phyloP scores from a whole-genome alignment of 352 stramenopile species.

The Globisporangium okanoganense region DNA sequence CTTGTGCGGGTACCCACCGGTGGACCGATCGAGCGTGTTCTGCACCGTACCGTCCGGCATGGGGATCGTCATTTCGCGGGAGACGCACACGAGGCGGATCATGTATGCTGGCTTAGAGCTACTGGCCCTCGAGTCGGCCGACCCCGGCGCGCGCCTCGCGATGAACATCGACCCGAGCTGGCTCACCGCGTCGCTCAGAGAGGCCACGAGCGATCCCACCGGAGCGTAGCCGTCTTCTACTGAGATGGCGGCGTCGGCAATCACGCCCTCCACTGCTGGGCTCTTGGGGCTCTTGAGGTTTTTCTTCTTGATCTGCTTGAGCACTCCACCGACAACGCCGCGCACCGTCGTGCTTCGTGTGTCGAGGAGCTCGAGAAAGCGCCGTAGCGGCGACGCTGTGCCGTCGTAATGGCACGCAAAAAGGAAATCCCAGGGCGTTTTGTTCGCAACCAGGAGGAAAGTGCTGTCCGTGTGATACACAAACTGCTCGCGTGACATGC shows the following conservation, averaged over 20 bases:
- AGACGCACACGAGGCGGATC: slow-evolving; percentile 12
- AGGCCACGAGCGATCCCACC: neutral
- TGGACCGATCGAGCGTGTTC: slow-evolving; percentile 9
- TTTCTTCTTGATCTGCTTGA: neutral
- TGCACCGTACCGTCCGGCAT: slow-evolving; percentile 4
- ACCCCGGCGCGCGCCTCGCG: neutral
- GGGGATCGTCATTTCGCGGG: neutral
- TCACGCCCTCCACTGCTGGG: neutral
- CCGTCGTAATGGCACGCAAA: slow-evolving; percentile 10
- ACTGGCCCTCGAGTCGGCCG: neutral
- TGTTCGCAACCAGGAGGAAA: neutral
- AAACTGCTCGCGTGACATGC: slow-evolving; percentile 7
- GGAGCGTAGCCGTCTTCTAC: neutral
- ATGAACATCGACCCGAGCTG: slow-evolving; percentile 1
- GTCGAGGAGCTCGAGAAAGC: slow-evolving; percentile 8
- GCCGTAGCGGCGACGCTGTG: neutral
- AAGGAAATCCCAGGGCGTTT: slow-evolving; percentile 7
- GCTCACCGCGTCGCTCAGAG: neutral
- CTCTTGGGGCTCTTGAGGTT: neutral
- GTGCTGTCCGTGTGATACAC: slow-evolving; percentile 8
- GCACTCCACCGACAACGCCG: too few species aligned
- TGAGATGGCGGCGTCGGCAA: neutral
- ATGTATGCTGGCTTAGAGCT: neutral
- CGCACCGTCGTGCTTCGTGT: too few species aligned
- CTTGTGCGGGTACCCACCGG: slow-evolving; percentile 6